Evolutionary conservation across 495 filamentous ascomycete species (phyloP), one percentile per base, ranked within the genome.

Genomic region (Penicillium macrosclerotiorum): DNA sequence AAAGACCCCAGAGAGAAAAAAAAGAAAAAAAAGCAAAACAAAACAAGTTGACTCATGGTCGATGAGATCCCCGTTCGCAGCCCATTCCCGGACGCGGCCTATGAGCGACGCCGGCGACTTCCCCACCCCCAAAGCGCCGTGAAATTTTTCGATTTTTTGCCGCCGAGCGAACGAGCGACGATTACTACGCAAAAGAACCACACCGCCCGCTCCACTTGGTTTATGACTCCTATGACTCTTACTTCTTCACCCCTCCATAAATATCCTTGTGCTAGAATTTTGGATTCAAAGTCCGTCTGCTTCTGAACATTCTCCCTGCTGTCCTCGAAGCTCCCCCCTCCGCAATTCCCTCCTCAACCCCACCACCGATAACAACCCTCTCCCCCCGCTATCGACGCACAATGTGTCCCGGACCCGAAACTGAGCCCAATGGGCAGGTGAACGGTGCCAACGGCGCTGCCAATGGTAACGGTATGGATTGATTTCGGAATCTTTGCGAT

Each of bases 321-420:
- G 11, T 43, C 17, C 23, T n/a, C 42, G 23, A 45, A 26, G 29
- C 20, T 18, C 12, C 22, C 24, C 12, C 23, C 32, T 30, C 45
- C 17, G 17, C 34, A 34, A 29, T 35, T 40, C 17, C 47, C 32
- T 37, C 23, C 38, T 49, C 39, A 43, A 44, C 51, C 45, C 54
- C 51, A 48, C 55, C 59, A 51, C 51, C 54, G 2, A 19, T 4
- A n/a, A 22, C 14, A 13, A 52, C 61, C 55, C 59, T 54, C 50
- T 40, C 54, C 54, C 51, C 48, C 37, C 33, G 38, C 49, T 39
- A 5, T 34, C 31, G 5, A 34, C 38, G 38, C 63, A 72, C 58
- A 63, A 74, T 74, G 71, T 73, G 69, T 56, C 66, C 71, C 48
- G 69, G 71, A 62, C 66, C 66, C 64, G 69, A 72, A 56, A 37